phyloP scores from a whole-genome alignment of 768 basidiomycete species.

The Russula abietina region DNA sequence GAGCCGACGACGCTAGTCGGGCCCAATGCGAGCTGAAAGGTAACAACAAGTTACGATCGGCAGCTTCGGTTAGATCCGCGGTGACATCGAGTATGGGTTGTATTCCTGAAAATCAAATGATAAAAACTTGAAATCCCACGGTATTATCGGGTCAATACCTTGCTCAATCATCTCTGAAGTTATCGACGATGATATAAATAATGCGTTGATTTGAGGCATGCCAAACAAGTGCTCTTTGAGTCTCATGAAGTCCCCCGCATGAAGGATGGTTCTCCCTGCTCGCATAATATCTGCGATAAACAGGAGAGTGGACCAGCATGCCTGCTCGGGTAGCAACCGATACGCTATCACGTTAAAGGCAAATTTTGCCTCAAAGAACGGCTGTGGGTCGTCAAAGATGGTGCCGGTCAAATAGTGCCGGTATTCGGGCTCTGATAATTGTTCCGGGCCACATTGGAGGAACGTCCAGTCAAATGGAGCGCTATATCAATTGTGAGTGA shows the following conservation, averaged over 20 bases:
- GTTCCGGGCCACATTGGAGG: slow-evolving; percentile 13
- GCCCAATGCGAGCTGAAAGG: slow-evolving; percentile 20
- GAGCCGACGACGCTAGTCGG: slow-evolving; percentile 2
- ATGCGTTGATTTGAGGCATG: slow-evolving; percentile 4
- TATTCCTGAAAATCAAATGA: slow-evolving; percentile 3
- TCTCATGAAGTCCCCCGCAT: background rate
- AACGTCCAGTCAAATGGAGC: slow-evolving; percentile 19
- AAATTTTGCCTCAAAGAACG: slow-evolving; percentile 12
- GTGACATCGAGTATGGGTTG: slow-evolving; percentile 3
- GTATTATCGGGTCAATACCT: slow-evolving; percentile 3
- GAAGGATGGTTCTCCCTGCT: slow-evolving; percentile 4
- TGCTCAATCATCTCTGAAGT: background rate
- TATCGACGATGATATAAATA: slow-evolving; percentile 7
- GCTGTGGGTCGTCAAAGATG: slow-evolving; percentile 6
- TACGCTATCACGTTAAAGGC: slow-evolving; percentile 14
- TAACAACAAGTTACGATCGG: slow-evolving; percentile 15
- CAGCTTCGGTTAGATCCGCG: slow-evolving; percentile 2
- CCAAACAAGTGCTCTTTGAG: slow-evolving; percentile 18
- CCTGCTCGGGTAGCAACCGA: background rate
- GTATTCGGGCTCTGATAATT: slow-evolving; percentile 9
- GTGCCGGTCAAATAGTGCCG: slow-evolving; percentile 5
- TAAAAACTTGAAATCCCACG: background rate
- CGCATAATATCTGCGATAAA: slow-evolving; percentile 16
- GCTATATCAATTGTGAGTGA: background rate
- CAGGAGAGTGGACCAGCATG: background rate